Base-by-base conservation (phyloP, 176 grass and related monocot species). In the Cymbopogon citratus region DNA sequence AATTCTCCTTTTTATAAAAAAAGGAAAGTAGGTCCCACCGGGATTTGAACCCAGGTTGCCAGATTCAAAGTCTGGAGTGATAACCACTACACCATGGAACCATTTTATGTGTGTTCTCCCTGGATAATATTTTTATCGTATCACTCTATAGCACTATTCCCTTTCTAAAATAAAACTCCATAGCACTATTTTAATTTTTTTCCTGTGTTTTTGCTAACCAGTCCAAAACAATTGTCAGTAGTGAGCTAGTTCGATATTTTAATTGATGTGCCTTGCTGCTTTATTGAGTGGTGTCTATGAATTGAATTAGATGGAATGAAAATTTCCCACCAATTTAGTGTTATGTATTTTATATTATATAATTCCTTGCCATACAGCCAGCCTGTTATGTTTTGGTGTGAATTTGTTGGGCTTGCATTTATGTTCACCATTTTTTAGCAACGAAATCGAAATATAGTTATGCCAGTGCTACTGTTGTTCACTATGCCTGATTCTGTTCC, bases 31-130 rank as follows among this genome's bases (percentile, higher is more conserved):
- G 84, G 89, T 94, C 84, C 80, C 80, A 85, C 89, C 71, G 85
- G 87, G 92, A n/a, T n/a, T 40, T 10, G 85, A 95, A 95, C 89
- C 89, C 84, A 94, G 87, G 89, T 94, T 82, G 73, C 91, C 83
- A 88, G 91, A 94, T 94, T 94, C 88, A 94, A 94, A 94, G 83
- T 94, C 91, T 88, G 75, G 88, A 94, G 91, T 94, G 94, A 82
- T 97, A 93, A 91, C 93, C 88, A 85, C 91, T 93, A 93, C 91
- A 97, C 91, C 75, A 97, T 93, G 74, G 81, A 89, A 91, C 93
- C 80, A 19, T 65, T 33, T 85, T 94, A n/a, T n/a, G n/a, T n/a
- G n/a, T n/a, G n/a, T n/a, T n/a, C n/a, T n/a, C n/a, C n/a, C n/a
- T n/a, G n/a, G 94, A 82, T 97, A 91, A 93, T 90, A n/a, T n/a